phyloP scores from a whole-genome alignment of 176 grass and related monocot genomes.

The Musa beccarii region DNA sequence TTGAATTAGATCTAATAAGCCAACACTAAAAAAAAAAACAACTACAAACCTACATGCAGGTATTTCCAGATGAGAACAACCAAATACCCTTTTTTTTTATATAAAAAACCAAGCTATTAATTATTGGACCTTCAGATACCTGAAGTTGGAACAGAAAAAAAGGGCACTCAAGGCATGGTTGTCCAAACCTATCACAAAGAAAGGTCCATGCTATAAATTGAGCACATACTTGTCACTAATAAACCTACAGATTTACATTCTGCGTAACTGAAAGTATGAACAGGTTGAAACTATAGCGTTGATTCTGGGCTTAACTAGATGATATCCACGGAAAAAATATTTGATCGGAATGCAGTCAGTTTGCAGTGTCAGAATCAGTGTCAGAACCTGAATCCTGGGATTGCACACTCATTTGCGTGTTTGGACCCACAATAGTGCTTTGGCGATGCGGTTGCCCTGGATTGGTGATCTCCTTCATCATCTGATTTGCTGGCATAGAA shows the following conservation, averaged over 20 bases:
- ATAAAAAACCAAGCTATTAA: too few relatives aligned
- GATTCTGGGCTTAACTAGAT: not conserved
- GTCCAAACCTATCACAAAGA: too few relatives aligned
- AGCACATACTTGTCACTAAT: not conserved
- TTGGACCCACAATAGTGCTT: not conserved
- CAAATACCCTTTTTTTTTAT: too few relatives aligned
- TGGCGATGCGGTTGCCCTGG: not conserved
- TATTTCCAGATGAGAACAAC: too few relatives aligned
- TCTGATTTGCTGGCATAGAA: conserved; percentile 3
- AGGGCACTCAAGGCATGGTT: too few relatives aligned
- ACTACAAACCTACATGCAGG: too few relatives aligned
- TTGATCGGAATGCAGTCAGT: not conserved
- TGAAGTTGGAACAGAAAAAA: too few relatives aligned
- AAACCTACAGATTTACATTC: not conserved
- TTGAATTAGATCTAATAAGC: too few relatives aligned
- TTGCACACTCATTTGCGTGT: not conserved
- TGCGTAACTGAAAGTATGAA: not conserved
- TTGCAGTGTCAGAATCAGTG: not conserved
- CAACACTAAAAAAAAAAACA: too few relatives aligned
- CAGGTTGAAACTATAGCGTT: not conserved
- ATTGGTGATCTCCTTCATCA: not conserved
- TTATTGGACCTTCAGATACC: too few relatives aligned
- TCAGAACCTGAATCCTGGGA: not conserved
- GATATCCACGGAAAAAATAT: not conserved
- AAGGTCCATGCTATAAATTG: not conserved